Base-by-base conservation (phyloP, 2,329 filamentous ascomycete species). In the Aotearoamyces nothofagi region DNA sequence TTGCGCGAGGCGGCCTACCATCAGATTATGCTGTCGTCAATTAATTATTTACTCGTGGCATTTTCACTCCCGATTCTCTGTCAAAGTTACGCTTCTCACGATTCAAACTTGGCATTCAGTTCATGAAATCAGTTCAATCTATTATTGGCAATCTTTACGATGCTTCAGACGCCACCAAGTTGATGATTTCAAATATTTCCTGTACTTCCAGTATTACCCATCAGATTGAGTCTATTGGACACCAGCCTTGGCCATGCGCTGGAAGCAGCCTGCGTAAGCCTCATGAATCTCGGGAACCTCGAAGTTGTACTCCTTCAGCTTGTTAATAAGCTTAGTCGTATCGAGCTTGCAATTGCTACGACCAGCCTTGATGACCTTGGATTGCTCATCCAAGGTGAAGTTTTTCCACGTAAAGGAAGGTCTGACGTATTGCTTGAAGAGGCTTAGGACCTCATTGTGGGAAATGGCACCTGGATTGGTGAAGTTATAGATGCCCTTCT, bases 401-500 rank as follows among this genome's bases (percentile, higher is more conserved):
- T 77, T 78, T 55, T 64, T 61, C 69, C 70, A 78, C 22, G 56
- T 59, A 41, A 73, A 67, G 15, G 45, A 47, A 2, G 72, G 72
- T 22, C 70, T 61, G 20, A 78, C 63, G 38, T 73, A 69, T 37
- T 76, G 61, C 41, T 63, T 65, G 54, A 76, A 77, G 23, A 78
- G 54, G 3, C 53, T 41, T 22, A 78, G 56, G 5, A 78, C 70
- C 51, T 78, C 70, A 48, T 78, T 78, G 53, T 78, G 72, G n/a
- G 69, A 73, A 47, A 78, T 77, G 37, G 69, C 67, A 9, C 72
- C 73, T 1, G 73, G 73, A 52, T 78, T 78, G 35, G 71, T 77
- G 49, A 78, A 77, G 55, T 78, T 78, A 53, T 71, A 76, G 39
- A 78, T 56, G 11, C 73, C 73, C 1, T 61, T 66, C 23, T 76